Conservation (phyloP, 2,329 filamentous ascomycete species). For the Eurotiales sp. region DNA sequence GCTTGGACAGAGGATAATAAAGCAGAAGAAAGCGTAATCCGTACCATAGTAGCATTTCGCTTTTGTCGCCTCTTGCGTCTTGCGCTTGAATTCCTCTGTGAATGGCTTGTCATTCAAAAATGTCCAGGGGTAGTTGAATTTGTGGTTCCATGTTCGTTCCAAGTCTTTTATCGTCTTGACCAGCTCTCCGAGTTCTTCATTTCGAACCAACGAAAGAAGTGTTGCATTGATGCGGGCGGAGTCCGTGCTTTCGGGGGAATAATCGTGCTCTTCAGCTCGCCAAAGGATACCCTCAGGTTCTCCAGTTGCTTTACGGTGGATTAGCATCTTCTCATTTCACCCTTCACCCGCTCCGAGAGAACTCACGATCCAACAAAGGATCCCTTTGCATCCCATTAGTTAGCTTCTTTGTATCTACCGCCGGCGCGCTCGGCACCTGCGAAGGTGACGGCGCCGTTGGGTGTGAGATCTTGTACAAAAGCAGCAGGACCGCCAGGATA, state of each 20-base stretch:
- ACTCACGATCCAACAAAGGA: conserved; percentile 80
- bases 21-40: too few relatives aligned
- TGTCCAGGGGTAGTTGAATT: conserved; percentile 99
- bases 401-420: conserved; percentile 33
- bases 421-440: conserved; percentile 32
- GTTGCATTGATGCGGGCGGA: conserved; percentile 90
- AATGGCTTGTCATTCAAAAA: conserved; percentile 98
- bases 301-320: conserved; percentile 61
- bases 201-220: conserved; percentile 84
- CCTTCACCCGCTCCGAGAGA: conserved; percentile 10
- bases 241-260: conserved; percentile 69
- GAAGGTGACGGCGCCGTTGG: conserved; percentile 26
- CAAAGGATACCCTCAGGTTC: conserved; percentile 76
- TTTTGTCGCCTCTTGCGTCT: conserved; percentile 77
- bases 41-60: conserved; percentile 81
- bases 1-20: background rate
- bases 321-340: conserved; percentile 17
- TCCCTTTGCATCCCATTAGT: conserved; percentile 66
- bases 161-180: conserved; percentile 85
- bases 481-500: conserved; percentile 43
- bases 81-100: conserved; percentile 83
- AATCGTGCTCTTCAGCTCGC: conserved; percentile 70
- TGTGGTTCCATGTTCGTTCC: conserved; percentile 93
- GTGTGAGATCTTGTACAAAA: conserved; percentile 62
- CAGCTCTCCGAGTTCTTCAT: conserved; percentile 81